Evolutionary conservation across 1,284 basidiomycete species (phyloP).

Genomic region (Ganoderma multipileum): DNA sequence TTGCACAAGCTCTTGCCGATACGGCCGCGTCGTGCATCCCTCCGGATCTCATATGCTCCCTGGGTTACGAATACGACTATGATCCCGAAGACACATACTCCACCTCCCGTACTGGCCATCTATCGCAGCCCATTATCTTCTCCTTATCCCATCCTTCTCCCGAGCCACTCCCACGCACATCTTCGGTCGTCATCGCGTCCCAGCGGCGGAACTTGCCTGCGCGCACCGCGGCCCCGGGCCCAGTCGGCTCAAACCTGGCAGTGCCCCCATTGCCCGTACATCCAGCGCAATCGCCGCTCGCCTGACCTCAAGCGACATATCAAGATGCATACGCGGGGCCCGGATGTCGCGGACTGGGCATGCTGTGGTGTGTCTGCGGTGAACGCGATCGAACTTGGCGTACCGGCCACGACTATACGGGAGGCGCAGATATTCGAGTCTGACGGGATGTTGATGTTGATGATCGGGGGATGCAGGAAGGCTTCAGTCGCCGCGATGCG

Average conservation of each 20-base stretch:
- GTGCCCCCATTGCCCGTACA: slow-evolving; percentile 22
- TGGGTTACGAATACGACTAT: neutral
- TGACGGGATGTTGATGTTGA: slow-evolving; percentile 39
- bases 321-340: slow-evolving; percentile 50
- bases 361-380: slow-evolving; percentile 49
- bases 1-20: neutral
- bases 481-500: slow-evolving; percentile 63
- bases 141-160: neutral
- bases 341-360: slow-evolving; percentile 41
- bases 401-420: slow-evolving; percentile 29
- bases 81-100: neutral
- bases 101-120: neutral
- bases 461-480: slow-evolving; percentile 57
- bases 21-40: neutral
- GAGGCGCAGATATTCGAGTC: slow-evolving; percentile 41
- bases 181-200: neutral
- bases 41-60: neutral
- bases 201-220: neutral
- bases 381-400: slow-evolving; percentile 41
- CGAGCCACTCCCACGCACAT: neutral
- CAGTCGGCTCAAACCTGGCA: slow-evolving; percentile 1
- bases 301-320: slow-evolving; percentile 63
- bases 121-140: neutral
- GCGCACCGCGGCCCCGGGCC: neutral
- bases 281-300: slow-evolving; percentile 49